Evolutionary conservation across 1,139 yeast species (phyloP).

Genomic region (Lodderomyces theae): DNA sequence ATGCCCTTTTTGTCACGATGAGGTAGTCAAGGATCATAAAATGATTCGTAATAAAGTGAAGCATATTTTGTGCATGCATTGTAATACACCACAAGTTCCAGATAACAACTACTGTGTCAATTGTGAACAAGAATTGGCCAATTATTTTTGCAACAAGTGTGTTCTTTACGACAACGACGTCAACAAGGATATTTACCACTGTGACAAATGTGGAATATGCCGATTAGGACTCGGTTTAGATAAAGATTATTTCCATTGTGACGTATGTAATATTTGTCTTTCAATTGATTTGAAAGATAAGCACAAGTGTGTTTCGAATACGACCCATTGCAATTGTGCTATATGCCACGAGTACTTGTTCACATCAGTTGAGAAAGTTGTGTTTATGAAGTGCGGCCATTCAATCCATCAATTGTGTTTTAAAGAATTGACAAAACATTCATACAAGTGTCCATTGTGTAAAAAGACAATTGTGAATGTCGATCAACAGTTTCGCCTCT

Average conservation of each 20-base stretch:
- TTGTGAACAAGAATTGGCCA: conserved; percentile 67
- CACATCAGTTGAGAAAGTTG: conserved; percentile 79
- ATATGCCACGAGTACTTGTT: conserved; percentile 91
- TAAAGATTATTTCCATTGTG: conserved; percentile 87
- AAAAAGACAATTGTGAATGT: conserved; percentile 80
- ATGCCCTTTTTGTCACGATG: conserved; percentile 87
- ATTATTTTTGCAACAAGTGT: conserved; percentile 75
- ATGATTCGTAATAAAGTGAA: conserved; percentile 62
- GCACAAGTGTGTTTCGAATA: conserved; percentile 81
- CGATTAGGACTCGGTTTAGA: conserved; percentile 85
- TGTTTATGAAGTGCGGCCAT: conserved; percentile 93
- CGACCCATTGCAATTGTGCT: conserved; percentile 90
- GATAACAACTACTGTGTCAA: conserved; percentile 58
- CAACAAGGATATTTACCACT: conserved; percentile 80
- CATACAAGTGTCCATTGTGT: conserved; percentile 90
- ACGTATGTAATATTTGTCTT: conserved; percentile 86
- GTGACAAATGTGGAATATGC: conserved; percentile 91
- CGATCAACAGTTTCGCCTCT: conserved; percentile 81
- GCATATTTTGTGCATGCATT: conserved; percentile 77
- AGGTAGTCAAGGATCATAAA: conserved; percentile 50
- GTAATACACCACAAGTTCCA: conserved; percentile 74
- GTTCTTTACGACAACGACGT: conserved; percentile 82
- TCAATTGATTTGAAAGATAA: conserved; percentile 73
- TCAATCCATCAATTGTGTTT: conserved; percentile 86
- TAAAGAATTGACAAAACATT: conserved; percentile 72